Base-by-base conservation (phyloP, 2,329 filamentous ascomycete genomes). In the Ascochyta viciae-villosae region DNA sequence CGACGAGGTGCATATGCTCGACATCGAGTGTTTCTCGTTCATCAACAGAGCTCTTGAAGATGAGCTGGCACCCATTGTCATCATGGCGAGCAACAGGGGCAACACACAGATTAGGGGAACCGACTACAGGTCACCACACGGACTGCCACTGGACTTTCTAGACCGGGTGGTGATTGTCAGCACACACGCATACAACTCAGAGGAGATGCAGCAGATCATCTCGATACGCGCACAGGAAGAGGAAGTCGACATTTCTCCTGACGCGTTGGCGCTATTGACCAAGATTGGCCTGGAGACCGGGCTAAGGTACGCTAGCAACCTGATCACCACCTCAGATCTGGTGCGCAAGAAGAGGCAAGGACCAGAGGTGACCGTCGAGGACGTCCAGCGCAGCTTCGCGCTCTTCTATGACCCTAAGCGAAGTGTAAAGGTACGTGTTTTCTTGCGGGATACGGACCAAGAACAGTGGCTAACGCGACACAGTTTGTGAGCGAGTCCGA, bases 1-100 rank as follows among this genome's bases (percentile, higher is more conserved):
- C 71, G 95, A 99, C 71, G 95, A 99, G 80, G 94, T 99, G 5
- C 95, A 99, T 82, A 98, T 99, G 94, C 90, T 99, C 54, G 95
- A 99, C 76, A 97, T 98, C 63, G 95, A 99, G 78, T 98, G 94
- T 81, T 99, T 96, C 82, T 96, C 92, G 40, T 99, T 96, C 82
- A 89, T 99, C 83, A 99, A 99, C 82, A 90, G 95, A 48, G 95
- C 95, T 0, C 83, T 99, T 40, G 95, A 99, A 78, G 92, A 93
- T 58, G 92, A 98, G 70, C 85, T 99, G 29, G 92, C 95, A 1
- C 95, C 95, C 35, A 93, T 99, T 63, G 93, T 99, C 76, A 99
- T 99, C 78, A 99, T 99, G 95, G 95, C 95, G 50, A 96, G 91
- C 83, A 99, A 99, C 81, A 86, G 95, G 57, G 95, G 95, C 62